phyloP scores from a whole-genome alignment of 78 protist genomes.

The Protostelium mycophagum region DNA sequence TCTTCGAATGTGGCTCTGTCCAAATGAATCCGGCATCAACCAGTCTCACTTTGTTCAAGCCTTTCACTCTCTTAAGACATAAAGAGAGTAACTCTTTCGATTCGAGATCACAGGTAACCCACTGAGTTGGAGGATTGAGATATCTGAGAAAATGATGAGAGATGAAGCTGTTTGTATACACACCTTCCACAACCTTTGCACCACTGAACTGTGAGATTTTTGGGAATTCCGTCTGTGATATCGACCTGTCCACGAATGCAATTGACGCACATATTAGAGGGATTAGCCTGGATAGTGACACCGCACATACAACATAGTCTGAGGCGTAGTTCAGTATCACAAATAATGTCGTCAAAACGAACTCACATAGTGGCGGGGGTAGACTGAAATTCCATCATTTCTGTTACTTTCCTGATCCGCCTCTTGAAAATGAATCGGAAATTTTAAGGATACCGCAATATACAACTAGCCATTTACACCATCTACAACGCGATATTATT shows the following conservation, averaged over 20 bases:
- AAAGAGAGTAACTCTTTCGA: constrained; percentile 91
- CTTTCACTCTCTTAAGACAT: constrained; percentile 79
- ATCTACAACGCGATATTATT: too few species aligned
- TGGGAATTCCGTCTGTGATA: constrained; percentile 96
- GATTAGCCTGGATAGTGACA: constrained; percentile 79
- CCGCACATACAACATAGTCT: constrained; percentile 74
- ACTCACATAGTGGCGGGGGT: background rate
- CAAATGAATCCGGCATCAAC: constrained; percentile 98
- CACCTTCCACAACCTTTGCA: constrained; percentile 94
- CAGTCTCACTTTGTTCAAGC: constrained; percentile 87
- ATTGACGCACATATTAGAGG: constrained; percentile 94
- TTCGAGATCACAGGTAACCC: constrained; percentile 88
- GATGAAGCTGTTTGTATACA: background rate
- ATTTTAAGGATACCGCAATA: too few species aligned
- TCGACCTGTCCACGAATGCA: constrained; percentile 91
- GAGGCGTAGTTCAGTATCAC: background rate
- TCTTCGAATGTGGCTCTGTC: constrained; percentile 99
- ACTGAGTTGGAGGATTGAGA: constrained; percentile 77
- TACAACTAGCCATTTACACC: too few species aligned
- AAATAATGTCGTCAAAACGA: background rate
- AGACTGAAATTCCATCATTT: background rate
- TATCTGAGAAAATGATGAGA: constrained; percentile 2
- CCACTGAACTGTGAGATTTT: constrained; percentile 60
- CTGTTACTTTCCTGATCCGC: too few species aligned
- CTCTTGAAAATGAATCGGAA: too few species aligned